phyloP scores from a whole-genome alignment of 176 grass and related monocot species.

The maize (Zea mays) region Zm-B73-REFERENCE-NAM-5.0 NC_050105.1:83840501-83841000 shows the following conservation, averaged over 20 bases:
- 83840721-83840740: neutral
- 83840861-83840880: neutral
- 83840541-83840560: no score
- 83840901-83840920: no score
- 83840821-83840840: slow-evolving; percentile 73
- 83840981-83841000: no score
- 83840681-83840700: neutral
- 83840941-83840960: neutral
- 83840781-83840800: slow-evolving; percentile 65
- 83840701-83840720: neutral
- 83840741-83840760: neutral
- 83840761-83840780: slow-evolving; percentile 42
- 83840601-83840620: no score
- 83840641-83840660: no score
- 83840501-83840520: no score
- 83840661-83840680: no score
- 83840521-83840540: no score
- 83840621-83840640: no score
- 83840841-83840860: slow-evolving; percentile 82
- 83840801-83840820: slow-evolving; percentile 44
- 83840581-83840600: no score
- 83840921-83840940: neutral
- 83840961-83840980: neutral
- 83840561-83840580: no score
- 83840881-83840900: neutral